Percentiles rank a stretch among this genome's conserved stretches.
phyloP scores from a whole-genome alignment of 1,284 basidiomycete species.

The Tausonia pullulans region DNA sequence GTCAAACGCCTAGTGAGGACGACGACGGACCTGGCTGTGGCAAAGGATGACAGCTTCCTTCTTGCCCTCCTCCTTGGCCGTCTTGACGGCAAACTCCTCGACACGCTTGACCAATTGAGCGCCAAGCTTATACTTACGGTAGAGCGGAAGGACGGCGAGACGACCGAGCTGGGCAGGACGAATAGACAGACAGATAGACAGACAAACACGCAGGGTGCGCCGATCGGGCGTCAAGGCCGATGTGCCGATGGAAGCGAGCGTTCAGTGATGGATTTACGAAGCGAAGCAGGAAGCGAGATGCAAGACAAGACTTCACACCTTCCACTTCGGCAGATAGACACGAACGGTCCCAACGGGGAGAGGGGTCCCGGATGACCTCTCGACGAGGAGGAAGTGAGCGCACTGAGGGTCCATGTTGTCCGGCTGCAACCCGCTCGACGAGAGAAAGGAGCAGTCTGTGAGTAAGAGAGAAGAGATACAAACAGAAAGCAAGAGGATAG shows the following conservation, averaged over 20 bases:
- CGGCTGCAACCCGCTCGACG: neutral
- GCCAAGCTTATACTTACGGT: constrained; percentile 8
- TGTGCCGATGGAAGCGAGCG: no score
- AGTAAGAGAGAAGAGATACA: neutral
- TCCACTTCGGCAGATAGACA: neutral
- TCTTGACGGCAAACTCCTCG: constrained; percentile 2
- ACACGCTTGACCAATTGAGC: constrained; percentile 5
- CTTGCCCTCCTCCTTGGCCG: neutral
- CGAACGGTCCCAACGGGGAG: constrained; percentile 6
- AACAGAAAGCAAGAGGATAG: neutral
- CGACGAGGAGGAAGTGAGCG: constrained; percentile 9
- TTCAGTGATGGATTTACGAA: no score
- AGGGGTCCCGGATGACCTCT: neutral
- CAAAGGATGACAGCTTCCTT: constrained; percentile 9
- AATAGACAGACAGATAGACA: neutral
- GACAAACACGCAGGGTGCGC: neutral
- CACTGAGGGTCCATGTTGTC: neutral
- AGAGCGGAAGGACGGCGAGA: constrained; percentile 5
- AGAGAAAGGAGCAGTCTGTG: neutral
- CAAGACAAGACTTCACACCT: neutral
- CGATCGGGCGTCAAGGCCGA: neutral
- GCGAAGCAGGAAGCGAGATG: neutral
- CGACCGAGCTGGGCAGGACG: constrained; percentile 3
- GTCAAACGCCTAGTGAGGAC: neutral
- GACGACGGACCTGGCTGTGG: constrained; percentile 6